phyloP scores from a whole-genome alignment of 2,329 filamentous ascomycete genomes.

The Trichoderma endophyticum region DNA sequence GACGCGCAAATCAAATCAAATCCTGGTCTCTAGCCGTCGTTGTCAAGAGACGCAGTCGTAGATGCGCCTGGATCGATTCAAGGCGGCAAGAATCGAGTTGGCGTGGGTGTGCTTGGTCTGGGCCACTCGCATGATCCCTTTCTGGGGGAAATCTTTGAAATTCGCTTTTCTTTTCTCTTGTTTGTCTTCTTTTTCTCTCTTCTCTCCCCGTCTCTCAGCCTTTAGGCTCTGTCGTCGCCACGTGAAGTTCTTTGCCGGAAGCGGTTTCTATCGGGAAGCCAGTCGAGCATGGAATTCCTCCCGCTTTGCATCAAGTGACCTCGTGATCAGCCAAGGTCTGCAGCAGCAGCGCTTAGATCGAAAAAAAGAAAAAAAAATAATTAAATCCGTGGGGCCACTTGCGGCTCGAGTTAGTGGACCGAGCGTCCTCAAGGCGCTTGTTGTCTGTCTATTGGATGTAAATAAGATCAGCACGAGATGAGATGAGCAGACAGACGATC shows the following conservation, averaged over 20 bases:
- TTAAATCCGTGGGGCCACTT: background rate
- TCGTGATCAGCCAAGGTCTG: conserved; percentile 14
- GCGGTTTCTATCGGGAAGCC: conserved; percentile 1
- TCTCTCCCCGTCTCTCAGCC: background rate
- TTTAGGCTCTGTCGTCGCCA: background rate
- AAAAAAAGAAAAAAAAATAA: background rate
- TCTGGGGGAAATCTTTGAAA: background rate
- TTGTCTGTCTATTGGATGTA: background rate
- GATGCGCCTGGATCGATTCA: conserved; percentile 16
- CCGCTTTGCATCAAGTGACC: background rate
- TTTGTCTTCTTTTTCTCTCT: background rate
- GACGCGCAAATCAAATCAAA: background rate
- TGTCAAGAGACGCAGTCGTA: conserved; percentile 15
- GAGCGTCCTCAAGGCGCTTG: background rate
- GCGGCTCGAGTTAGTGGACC: background rate
- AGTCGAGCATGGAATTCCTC: background rate
- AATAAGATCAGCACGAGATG: background rate
- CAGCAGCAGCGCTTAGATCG: background rate
- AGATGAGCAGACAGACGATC: background rate
- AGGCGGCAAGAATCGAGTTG: conserved; percentile 5
- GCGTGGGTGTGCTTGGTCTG: background rate
- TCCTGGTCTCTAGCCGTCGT: background rate
- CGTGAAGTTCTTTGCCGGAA: conserved; percentile 6
- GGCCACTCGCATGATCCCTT: conserved; percentile 15
- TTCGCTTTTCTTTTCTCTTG: background rate